These are phyloP conservation scores for Boeremia lycopersici DNA, from an alignment of 2,329 filamentous ascomycete genomes.

Conservation along the genomic window DNA sequence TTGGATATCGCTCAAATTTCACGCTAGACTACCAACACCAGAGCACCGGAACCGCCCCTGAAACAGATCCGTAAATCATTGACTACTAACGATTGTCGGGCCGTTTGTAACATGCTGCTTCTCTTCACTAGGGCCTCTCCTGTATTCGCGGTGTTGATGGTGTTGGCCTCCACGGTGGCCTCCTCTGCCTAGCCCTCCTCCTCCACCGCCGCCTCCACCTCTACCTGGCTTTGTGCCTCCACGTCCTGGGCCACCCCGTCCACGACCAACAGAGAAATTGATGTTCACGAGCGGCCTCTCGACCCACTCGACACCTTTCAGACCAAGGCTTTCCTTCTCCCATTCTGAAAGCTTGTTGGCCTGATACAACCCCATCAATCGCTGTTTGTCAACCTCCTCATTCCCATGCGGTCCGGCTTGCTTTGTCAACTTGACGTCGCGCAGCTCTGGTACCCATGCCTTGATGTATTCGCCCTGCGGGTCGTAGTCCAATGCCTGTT, in stretches of 20 bases:
- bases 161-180: constrained; percentile 7
- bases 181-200: constrained; percentile 9
- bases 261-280: constrained; percentile 46
- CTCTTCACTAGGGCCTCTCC: constrained; percentile 11
- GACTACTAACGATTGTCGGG: constrained; percentile 14
- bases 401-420: constrained; percentile 20
- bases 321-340: constrained; percentile 62
- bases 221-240: constrained; percentile 8
- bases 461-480: constrained; percentile 70
- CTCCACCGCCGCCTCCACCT: constrained; percentile 2
- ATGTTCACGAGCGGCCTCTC: constrained; percentile 60
- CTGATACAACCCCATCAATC: constrained; percentile 69
- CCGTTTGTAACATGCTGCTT: constrained; percentile 9
- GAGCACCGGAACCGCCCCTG: constrained; percentile 2
- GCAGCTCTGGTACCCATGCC: constrained; percentile 74
- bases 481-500: constrained; percentile 81
- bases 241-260: constrained; percentile 13
- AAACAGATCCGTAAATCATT: constrained; percentile 7
- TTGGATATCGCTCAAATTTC: neutral
- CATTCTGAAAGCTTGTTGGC: constrained; percentile 67
- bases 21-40: constrained; percentile 10
- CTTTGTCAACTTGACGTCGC: constrained; percentile 52
- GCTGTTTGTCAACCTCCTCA: constrained; percentile 45
- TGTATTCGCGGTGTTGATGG: constrained; percentile 10
- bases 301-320: constrained; percentile 67